These are phyloP conservation scores for Vigna unguiculata DNA, from an alignment of 306 rosid genomes.

Conservation along the genomic window DNA sequence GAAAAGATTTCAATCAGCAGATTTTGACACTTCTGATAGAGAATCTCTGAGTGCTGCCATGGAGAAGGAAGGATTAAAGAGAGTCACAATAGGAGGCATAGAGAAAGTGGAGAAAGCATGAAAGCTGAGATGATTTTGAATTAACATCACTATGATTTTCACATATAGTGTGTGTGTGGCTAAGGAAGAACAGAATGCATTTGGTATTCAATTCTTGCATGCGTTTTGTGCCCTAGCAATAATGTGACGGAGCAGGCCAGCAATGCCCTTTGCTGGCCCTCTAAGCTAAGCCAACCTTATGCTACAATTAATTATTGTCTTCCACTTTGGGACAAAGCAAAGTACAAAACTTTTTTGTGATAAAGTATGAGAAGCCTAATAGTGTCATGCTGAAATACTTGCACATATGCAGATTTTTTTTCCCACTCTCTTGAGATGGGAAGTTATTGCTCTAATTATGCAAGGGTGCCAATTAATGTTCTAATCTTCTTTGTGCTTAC, in stretches of 20 bases:
- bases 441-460: background rate
- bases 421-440: background rate
- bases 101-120: conserved; percentile 41
- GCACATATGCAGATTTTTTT: background rate
- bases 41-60: background rate
- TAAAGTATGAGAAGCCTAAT: background rate
- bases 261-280: conserved; percentile 58
- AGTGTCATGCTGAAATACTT: background rate
- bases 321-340: conserved; percentile 45
- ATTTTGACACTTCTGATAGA: background rate
- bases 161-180: conserved; percentile 23
- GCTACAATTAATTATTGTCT: conserved; percentile 33
- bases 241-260: conserved; percentile 37
- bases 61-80: conserved; percentile 16
- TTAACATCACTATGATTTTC: conserved; percentile 31
- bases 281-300: conserved; percentile 65
- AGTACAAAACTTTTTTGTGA: conserved; percentile 9
- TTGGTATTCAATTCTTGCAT: conserved; percentile 53
- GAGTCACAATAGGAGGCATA: conserved; percentile 24
- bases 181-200: conserved; percentile 33
- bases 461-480: conserved; percentile 6
- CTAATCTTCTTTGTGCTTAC: conserved; percentile 37
- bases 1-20: no score
- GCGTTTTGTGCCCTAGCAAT: conserved; percentile 56
- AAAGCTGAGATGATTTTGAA: conserved; percentile 46